phyloP scores from a whole-genome alignment of 73 alveolate genomes.

The Tetrahymena thermophila region DNA sequence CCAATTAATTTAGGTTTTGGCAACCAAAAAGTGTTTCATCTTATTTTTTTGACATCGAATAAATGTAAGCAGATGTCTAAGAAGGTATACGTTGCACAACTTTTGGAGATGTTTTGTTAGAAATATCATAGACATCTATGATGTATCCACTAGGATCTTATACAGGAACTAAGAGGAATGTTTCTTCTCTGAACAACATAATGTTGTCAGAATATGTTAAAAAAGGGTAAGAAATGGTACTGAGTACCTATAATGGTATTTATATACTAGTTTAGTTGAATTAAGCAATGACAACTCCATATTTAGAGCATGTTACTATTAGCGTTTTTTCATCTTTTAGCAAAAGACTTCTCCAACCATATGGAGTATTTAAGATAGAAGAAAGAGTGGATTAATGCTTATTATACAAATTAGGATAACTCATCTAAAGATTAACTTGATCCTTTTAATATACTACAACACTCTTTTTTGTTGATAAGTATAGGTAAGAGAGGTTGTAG shows the following conservation, averaged over 20 bases:
- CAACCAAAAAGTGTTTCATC: not conserved
- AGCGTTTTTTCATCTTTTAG: not conserved
- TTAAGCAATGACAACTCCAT: not conserved
- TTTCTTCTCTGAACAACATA: not conserved
- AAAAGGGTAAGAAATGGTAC: not conserved
- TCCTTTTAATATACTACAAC: not conserved
- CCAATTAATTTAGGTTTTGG: not conserved
- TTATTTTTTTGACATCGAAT: not conserved
- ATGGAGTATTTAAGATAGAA: not conserved
- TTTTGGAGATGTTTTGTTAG: not conserved
- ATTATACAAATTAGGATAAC: not conserved
- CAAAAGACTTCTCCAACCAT: not conserved
- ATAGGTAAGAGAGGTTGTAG: not conserved
- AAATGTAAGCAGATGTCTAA: not conserved
- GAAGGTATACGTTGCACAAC: not conserved
- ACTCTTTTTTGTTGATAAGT: not conserved
- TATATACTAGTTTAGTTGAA: not conserved
- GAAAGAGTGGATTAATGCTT: not conserved
- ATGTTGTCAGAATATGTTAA: not conserved
- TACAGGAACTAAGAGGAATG: not conserved
- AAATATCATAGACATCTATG: not conserved
- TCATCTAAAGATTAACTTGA: not conserved
- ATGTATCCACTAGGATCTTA: not conserved
- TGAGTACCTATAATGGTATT: not conserved
- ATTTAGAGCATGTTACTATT: not conserved